phyloP scores from a whole-genome alignment of 345 rosid genomes.

The Conringia planisiliqua region DNA sequence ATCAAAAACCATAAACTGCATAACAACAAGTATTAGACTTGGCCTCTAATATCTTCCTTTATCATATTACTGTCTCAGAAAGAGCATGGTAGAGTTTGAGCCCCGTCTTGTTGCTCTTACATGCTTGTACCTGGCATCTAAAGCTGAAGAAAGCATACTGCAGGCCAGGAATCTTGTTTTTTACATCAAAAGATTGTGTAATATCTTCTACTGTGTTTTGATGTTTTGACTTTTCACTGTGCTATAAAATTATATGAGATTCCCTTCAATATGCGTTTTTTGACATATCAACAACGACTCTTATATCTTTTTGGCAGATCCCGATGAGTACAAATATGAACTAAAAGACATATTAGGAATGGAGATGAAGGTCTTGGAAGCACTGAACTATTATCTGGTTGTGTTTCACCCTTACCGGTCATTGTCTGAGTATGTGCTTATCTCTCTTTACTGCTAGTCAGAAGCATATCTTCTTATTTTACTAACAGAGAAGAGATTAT shows the following conservation, averaged over 20 bases:
- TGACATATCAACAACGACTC: conserved; percentile 18
- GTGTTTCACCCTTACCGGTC: conserved; percentile 94
- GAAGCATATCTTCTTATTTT: not conserved
- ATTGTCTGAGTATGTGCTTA: conserved; percentile 61
- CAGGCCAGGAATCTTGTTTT: conserved; percentile 73
- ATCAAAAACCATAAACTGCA: not conserved
- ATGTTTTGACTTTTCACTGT: not conserved
- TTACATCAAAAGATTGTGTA: conserved; percentile 63
- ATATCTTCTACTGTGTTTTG: conserved; percentile 32
- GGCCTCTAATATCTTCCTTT: not conserved
- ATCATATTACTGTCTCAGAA: conserved; percentile 43
- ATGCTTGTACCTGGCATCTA: conserved; percentile 92
- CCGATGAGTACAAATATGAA: conserved; percentile 74
- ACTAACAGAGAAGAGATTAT: not conserved
- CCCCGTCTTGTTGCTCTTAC: conserved; percentile 90
- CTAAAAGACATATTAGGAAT: conserved; percentile 90
- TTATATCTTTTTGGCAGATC: conserved; percentile 44
- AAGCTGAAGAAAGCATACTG: conserved; percentile 96
- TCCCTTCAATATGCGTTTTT: not conserved
- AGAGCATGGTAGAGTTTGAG: conserved; percentile 85
- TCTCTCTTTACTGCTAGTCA: not conserved
- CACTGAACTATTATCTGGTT: conserved; percentile 83
- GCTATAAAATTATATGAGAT: not conserved
- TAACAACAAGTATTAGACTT: not conserved
- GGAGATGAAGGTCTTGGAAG: conserved; percentile 98